Conservation (phyloP, 176 grass and related monocot genomes). For the Triticum urartu region DNA sequence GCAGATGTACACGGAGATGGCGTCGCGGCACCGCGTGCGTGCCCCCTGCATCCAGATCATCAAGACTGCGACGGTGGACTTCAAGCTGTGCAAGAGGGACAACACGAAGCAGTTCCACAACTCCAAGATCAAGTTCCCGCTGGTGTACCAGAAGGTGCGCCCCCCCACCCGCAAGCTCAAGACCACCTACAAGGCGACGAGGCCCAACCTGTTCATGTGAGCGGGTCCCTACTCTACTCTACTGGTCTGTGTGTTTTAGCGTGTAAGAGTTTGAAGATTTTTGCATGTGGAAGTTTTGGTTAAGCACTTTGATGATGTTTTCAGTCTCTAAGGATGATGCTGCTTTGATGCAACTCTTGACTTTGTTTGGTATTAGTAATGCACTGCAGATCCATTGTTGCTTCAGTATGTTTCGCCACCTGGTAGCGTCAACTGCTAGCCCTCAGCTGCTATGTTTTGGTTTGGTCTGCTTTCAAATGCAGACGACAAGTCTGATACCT, state of each 20-base stretch:
- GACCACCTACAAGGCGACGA: conserved; percentile 89
- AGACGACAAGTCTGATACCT: too few species aligned
- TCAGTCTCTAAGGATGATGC: too few species aligned
- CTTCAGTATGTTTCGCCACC: too few species aligned
- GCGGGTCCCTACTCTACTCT: not conserved
- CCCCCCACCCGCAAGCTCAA: conserved; percentile 81
- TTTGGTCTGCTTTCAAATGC: too few species aligned
- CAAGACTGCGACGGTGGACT: conserved; percentile 73
- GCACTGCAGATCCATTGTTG: too few species aligned
- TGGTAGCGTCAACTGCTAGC: too few species aligned
- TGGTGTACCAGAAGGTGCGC: conserved; percentile 79
- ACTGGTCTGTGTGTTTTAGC: not conserved
- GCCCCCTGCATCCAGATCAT: conserved; percentile 89
- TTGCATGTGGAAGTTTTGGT: conserved; percentile 33
- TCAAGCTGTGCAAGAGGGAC: conserved; percentile 95
- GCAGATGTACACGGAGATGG: conserved; percentile 97
- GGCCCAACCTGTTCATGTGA: conserved; percentile 90
- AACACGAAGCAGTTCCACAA: conserved; percentile 96
- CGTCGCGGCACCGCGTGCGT: conserved; percentile 81
- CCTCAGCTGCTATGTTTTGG: too few species aligned
- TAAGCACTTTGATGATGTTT: not conserved
- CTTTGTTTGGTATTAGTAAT: too few species aligned
- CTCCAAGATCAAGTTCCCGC: conserved; percentile 65
- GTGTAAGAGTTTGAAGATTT: not conserved
- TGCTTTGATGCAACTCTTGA: too few species aligned